phyloP scores from a whole-genome alignment of 306 rosid species.

The Argentina anserina region DNA sequence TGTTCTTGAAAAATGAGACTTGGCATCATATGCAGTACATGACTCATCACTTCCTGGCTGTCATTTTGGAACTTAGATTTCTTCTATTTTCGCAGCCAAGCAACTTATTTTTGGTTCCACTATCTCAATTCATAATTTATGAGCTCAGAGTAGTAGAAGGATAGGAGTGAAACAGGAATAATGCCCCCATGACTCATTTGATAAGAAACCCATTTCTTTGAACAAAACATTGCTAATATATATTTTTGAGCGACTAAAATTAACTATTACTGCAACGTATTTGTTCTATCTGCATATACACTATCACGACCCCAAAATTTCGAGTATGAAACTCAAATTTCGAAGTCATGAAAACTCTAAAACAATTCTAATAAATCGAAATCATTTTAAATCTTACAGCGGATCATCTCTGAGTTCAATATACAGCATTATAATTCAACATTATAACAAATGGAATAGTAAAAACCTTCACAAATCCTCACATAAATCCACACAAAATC shows the following conservation, averaged over 20 bases:
- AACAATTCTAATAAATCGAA: too few species aligned
- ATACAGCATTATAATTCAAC: too few species aligned
- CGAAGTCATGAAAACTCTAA: too few species aligned
- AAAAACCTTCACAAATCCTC: too few species aligned
- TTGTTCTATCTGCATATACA: background rate
- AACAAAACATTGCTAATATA: background rate
- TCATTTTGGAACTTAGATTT: background rate
- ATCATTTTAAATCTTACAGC: too few species aligned
- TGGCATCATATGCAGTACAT: background rate
- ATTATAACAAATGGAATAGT: too few species aligned
- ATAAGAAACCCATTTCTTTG: slow-evolving; percentile 2
- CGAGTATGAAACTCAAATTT: too few species aligned
- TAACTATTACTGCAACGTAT: background rate
- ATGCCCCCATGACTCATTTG: background rate
- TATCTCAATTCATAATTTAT: slow-evolving; percentile 18
- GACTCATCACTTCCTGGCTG: background rate
- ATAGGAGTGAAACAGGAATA: slow-evolving; percentile 6
- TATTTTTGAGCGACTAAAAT: background rate
- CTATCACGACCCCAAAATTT: too few species aligned
- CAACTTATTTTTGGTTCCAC: slow-evolving; percentile 13
- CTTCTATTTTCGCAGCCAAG: slow-evolving; percentile 17
- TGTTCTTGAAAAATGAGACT: slow-evolving; percentile 64
- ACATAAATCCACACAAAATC: too few species aligned
- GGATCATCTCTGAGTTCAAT: too few species aligned
- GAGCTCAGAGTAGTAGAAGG: slow-evolving; percentile 19